These are phyloP conservation scores for Lactarius vividus DNA, from an alignment of 768 basidiomycete species.

Conservation along the genomic window DNA sequence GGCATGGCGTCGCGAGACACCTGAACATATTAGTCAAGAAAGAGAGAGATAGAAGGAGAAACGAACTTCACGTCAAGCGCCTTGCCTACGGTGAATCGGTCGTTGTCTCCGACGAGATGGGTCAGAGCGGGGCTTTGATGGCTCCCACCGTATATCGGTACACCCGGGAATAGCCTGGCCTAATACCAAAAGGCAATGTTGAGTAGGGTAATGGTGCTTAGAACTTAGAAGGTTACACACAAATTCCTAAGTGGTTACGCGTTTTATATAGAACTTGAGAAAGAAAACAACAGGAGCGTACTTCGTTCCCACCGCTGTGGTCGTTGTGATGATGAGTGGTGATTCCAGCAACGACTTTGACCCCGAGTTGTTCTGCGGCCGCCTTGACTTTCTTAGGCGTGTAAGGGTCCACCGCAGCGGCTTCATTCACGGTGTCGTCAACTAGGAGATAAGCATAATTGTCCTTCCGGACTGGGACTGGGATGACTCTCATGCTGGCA, in stretches of 20 bases:
- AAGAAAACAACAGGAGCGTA: conserved; percentile 34
- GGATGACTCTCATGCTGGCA: conserved; percentile 65
- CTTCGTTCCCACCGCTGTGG: conserved; percentile 86
- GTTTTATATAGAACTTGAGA: conserved; percentile 2
- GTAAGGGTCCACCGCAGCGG: conserved; percentile 79
- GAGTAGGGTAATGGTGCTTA: neutral
- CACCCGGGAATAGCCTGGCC: conserved; percentile 44
- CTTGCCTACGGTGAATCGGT: conserved; percentile 72
- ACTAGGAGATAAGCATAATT: conserved; percentile 86
- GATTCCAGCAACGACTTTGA: conserved; percentile 67
- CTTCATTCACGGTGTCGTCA: conserved; percentile 61
- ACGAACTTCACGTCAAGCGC: conserved; percentile 57
- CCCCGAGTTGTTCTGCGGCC: conserved; percentile 58
- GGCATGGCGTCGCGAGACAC: conserved; percentile 86
- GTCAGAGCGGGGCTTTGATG: conserved; percentile 63
- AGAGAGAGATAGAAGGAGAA: too few species aligned
- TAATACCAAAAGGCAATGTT: conserved; percentile 29
- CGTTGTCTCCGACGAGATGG: conserved; percentile 73
- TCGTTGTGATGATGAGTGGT: conserved; percentile 94
- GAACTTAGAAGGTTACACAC: conserved; percentile 35
- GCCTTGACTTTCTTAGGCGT: conserved; percentile 67
- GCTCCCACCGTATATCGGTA: conserved; percentile 78
- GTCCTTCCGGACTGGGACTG: conserved; percentile 75
- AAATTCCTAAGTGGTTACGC: conserved; percentile 38
- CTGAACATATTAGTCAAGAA: conserved; percentile 36